Base-by-base conservation (phyloP, 1,284 basidiomycete genomes). In the Abortiporus biennis region DNA sequence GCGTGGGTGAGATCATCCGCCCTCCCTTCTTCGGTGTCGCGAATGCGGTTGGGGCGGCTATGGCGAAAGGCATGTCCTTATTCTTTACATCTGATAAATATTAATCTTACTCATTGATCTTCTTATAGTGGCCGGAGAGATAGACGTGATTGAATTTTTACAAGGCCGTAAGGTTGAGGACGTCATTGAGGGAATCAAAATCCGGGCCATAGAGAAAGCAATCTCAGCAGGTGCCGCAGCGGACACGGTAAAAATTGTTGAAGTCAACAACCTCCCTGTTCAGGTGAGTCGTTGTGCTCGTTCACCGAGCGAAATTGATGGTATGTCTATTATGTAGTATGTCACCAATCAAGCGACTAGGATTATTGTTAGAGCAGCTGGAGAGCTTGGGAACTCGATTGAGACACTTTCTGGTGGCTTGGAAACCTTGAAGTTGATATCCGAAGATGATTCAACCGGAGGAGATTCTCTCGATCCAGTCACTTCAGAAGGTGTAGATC, bases 21-120 rank as follows among this genome's bases (percentile, higher is more conserved):
- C 73, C 75, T 12, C 69, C 68, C 0, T 69, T 66, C 53, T 69
- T 67, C 44, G 64, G 67, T 36, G 73, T 75, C 9, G 76, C 76
- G 1, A 80, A 80, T 48, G 77, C 76, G 2, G 74, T 78, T 12
- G 76, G 77, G 3, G 69, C 69, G 2, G 71, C 71, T 2, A 70
- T 73, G 50, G 68, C 68, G 3, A 69, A 63, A 44, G 65, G 67
- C 35, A 50, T 52, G 44, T 49, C 59, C 15, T 15, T 29, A 39
- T 13, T 3, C 13, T 17, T 24, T 16, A 22, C 8, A 13, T 33
- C 17, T 6, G 6, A 34, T 15, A 13, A 20, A 4, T 33, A 11
- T 21, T 11, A 27, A 11, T 34, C 21, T 40, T 5, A 36, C 16
- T 17, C 25, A 19, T 8, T 17, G 9, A 19, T 11, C 33, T 32